Evolutionary conservation across 2,329 filamentous ascomycete species (phyloP).

Genomic region (Phoma sp.): DNA sequence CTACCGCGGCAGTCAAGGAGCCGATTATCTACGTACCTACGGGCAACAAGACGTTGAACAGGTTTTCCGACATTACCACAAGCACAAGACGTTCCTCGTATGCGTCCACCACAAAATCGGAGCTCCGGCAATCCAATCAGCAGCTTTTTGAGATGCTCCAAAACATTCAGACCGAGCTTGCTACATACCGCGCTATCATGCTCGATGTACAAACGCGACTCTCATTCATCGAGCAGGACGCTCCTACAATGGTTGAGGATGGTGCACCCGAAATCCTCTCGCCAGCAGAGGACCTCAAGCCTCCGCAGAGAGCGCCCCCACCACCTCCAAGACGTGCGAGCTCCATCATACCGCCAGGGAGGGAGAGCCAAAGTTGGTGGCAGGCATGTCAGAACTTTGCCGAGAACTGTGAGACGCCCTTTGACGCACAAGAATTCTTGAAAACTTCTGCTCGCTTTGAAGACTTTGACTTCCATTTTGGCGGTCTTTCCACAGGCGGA

Average conservation of each 20-base stretch:
- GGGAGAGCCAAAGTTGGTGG: conserved; percentile 29
- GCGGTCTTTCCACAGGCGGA: conserved; percentile 15
- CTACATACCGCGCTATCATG: conserved; percentile 33
- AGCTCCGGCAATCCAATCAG: conserved; percentile 33
- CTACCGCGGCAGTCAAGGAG: not conserved
- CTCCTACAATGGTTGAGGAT: conserved; percentile 14
- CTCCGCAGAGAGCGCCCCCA: conserved; percentile 12
- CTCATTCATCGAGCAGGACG: conserved; percentile 34
- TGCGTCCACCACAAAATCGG: conserved; percentile 34
- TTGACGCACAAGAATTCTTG: conserved; percentile 35
- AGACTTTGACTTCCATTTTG: conserved; percentile 37
- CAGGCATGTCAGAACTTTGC: conserved; percentile 38
- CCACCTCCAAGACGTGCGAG: conserved; percentile 9
- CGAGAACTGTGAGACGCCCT: conserved; percentile 33
- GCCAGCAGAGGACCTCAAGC: conserved; percentile 18
- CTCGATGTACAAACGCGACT: conserved; percentile 39
- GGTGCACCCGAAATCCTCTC: conserved; percentile 14
- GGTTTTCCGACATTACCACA: conserved; percentile 10
- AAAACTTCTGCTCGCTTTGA: conserved; percentile 34
- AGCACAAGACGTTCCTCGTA: conserved; percentile 31
- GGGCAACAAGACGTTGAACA: conserved; percentile 10
- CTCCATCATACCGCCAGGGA: conserved; percentile 3
- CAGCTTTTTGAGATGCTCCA: conserved; percentile 39
- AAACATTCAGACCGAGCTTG: conserved; percentile 36
- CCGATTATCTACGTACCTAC: conserved; percentile 1